A percentile compares a stretch with the other conserved stretches of the same genome.
Conservation (phyloP, 163 green algal species). For the Scenedesmus sp. region DNA sequence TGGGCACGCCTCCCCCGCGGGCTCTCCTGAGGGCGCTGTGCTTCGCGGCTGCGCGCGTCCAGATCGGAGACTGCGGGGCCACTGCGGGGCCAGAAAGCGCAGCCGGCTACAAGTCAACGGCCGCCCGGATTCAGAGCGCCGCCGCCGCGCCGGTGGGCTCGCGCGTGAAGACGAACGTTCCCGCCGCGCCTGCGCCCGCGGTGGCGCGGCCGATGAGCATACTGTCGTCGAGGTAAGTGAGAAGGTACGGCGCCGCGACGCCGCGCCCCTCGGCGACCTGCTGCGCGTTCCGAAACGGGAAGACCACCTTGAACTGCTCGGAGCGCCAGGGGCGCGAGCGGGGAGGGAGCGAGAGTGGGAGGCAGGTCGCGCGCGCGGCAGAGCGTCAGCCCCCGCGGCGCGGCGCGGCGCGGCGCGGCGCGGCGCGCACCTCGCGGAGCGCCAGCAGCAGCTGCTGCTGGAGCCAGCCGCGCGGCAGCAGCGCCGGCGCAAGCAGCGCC, state of each 20-base stretch:
- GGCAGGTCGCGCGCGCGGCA: not conserved
- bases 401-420: no score
- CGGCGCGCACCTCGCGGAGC: conserved; percentile 65
- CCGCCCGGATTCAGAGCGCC: no score
- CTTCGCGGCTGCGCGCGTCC: no score
- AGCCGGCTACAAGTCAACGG: no score
- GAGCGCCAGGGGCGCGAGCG: not conserved
- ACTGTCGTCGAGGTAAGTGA: conserved; percentile 84
- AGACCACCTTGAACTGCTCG: conserved; percentile 50
- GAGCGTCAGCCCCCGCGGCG: no score
- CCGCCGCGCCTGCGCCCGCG: conserved; percentile 54
- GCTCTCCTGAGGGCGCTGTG: no score
- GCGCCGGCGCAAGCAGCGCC: conserved; percentile 70
- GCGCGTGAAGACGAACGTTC: conserved; percentile 78
- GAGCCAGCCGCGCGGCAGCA: conserved; percentile 70
- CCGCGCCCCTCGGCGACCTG: conserved; percentile 45
- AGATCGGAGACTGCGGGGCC: no score
- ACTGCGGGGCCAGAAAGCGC: no score
- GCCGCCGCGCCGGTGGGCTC: no score
- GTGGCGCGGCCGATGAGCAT: conserved; percentile 80
- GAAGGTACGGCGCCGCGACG: conserved; percentile 65
- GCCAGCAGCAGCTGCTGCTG: conserved; percentile 74
- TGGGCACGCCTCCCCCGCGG: no score
- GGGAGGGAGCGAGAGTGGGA: not conserved
- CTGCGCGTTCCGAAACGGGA: conserved; percentile 56